Base-by-base conservation (phyloP, 768 basidiomycete genomes). In the Lactifluus hygrophoroides region DNA sequence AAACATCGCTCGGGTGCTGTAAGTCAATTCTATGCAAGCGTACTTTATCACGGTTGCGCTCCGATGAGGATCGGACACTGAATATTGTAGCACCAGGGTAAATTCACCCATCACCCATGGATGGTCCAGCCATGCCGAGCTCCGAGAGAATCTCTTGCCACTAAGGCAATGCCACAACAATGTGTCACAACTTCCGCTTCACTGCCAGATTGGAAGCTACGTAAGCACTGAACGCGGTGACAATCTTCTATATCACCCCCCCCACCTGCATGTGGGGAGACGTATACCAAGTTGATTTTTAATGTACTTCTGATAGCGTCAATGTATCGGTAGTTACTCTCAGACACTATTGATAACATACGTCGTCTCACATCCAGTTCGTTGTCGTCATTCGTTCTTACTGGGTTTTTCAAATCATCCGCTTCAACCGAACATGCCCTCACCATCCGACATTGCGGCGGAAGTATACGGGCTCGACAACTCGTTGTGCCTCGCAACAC, bases 401-500 rank as follows among this genome's bases (percentile, higher is more conserved):
- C 7, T 27, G 8, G 3, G 9, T 11, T 50, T 25, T 5, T 35
- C 23, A 17, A 14, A 52, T 23, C 34, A 46, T 30, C 51, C 7
- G 30, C 34, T n/a, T 68, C 65, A 71, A n/a, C 71, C 71, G 47
- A 69, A 63, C 58, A 70, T 67, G 37, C 69, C 68, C 63, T 71
- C 71, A 27, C 65, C 66, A 47, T 73, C 73, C 28, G 72, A 73
- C 51, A 65, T 58, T 13, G 73, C 73, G 6, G 70, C 61, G 2
- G 71, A 74, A 40, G 66, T 66, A 54, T 73, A 70, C 13, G 69
- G 68, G 42, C 67, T 66, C 23, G 64, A 66, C 25, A 74, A 58
- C 66, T 74, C 74, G 57, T 66, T 70, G 58, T 69, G 69, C 34
- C 72, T 69, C 32, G 75, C 72, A 32, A 82, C 74, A 32, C 74